Percentiles rank a stretch among this genome's conserved stretches.
Conservation (phyloP, 768 basidiomycete species). For the Lactifluus pinguis region DNA sequence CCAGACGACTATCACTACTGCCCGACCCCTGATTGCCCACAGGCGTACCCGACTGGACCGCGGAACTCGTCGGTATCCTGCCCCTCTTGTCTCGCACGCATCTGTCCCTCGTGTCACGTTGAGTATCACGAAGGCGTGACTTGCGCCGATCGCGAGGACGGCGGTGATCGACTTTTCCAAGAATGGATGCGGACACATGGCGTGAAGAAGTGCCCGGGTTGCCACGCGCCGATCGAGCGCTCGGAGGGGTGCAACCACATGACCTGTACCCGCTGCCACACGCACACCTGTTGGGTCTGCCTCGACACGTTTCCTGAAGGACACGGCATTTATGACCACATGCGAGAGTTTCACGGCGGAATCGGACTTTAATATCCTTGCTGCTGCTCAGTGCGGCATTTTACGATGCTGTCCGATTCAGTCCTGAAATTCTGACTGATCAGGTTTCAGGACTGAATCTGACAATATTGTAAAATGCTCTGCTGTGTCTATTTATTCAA, state of each 20-base stretch:
- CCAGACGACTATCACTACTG: conserved; percentile 62
- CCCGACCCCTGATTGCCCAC: conserved; percentile 70
- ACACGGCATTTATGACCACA: conserved; percentile 70
- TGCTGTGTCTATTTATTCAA: too few relatives aligned
- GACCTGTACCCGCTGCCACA: conserved; percentile 63
- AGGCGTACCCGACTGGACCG: conserved; percentile 55
- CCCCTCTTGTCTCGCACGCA: conserved; percentile 59
- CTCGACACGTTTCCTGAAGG: conserved; percentile 58
- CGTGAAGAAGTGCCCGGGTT: conserved; percentile 69
- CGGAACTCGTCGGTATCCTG: conserved; percentile 51
- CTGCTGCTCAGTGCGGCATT: too few relatives aligned
- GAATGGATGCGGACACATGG: conserved; percentile 55
- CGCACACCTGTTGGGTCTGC: conserved; percentile 80
- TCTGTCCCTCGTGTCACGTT: conserved; percentile 54
- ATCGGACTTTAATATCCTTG: conserved; percentile 12
- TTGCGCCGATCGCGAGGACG: conserved; percentile 49
- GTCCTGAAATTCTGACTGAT: too few relatives aligned
- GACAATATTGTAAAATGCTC: too few relatives aligned
- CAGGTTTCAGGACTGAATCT: too few relatives aligned
- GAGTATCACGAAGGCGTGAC: conserved; percentile 56
- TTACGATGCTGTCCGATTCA: too few relatives aligned
- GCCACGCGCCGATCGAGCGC: conserved; percentile 62
- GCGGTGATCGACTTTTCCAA: conserved; percentile 46
- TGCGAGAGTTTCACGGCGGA: conserved; percentile 58
- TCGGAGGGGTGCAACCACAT: conserved; percentile 76